Base-by-base conservation (phyloP, 192 early-diverging fungal genomes). In the Thoreauomyces humboldtii region DNA sequence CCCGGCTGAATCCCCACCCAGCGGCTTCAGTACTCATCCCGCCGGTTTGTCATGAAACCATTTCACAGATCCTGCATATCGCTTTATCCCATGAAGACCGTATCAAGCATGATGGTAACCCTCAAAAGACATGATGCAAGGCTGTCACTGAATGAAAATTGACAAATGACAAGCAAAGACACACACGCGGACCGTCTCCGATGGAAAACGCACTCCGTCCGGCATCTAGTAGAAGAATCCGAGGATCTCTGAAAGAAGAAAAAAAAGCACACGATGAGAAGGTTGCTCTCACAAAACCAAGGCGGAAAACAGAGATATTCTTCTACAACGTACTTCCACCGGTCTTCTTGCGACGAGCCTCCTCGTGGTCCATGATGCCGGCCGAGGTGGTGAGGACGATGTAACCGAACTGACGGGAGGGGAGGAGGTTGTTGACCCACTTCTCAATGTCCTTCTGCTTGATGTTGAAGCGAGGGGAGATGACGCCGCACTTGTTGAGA, bases 301-400 rank as follows among this genome's bases (percentile, higher is more conserved):
- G 89, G 83, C 88, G 87, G 81, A 84, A 91, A 75, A 89, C 93
- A 62, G 92, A 85, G 79, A 95, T 87, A 21, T 51, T 11, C 48
- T 9, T 22, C 48, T 41, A 14, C 9, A 51, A 27, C n/a, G 22
- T 11, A 51, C 88, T 96, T 69, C 96, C 96, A 88, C 93, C 96
- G 76, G 89, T 84, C 79, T 94, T 92, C 84, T 93, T 93, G 65
- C 90, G 83, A 88, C 94, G 90, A 62, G 94, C 93, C 86, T 99
- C 94, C 42, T 93, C 91, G 82, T 97, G 94, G 86, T 99, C 96
- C 91, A 99, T 99, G 81, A 99, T 96, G 82, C 96, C 96, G 63
- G 89, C 83, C 48, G 91, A 91, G 75, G 93, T 92, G 79, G 93
- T 93, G 68, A 92, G 76, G 74, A 89, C 90, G 54, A 98, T 84